Evolutionary conservation across 805 yeast species (phyloP), one percentile per base, ranked within the genome.

Genomic region (Yamadazyma sp.): DNA sequence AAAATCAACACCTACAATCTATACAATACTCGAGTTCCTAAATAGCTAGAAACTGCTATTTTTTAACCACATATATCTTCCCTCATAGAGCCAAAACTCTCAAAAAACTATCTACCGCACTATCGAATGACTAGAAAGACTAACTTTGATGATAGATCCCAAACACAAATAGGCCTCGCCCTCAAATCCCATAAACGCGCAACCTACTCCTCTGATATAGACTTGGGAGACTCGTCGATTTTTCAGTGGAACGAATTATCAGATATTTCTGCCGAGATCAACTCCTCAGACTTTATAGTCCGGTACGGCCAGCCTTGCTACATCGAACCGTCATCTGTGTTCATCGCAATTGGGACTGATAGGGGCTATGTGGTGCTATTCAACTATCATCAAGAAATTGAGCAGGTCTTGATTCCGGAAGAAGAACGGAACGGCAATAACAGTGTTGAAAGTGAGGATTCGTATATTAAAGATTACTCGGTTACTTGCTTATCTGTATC

Each of bases 311-410:
- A 29, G 3, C 52, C 55, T 2, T 35, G 40, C 4, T 43, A 27
- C 27, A 31, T 64, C 10, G 55, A 52, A 30, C 52, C 63, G 7
- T 55, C 62, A 3, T 44, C 64, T 1, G 37, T 60, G 5, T 59
- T 71, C 21, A 63, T 83, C 6, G 78, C 78, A 0, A 49, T 89
- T 6, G 96, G 95, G 2, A 89, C 96, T 0, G 50, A 73, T 0
- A 74, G 73, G 35, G 95, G 95, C 1, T 62, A 57, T 24, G 64
- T 87, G 0, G 57, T 85, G 4, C 66, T 84, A 4, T 89, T 86
- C 56, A 83, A 81, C 49, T 82, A 80, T 44, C 73, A 73, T 29
- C 96, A 90, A 55, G 66, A 63, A 20, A 53, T 84, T 3, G 62
- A 71, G 10, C 60, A 61, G 28, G 67, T 71, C 1, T 53, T 82